Evolutionary conservation across 148 eudicot genomes (phyloP).

Genomic region (Spergularia marina): DNA sequence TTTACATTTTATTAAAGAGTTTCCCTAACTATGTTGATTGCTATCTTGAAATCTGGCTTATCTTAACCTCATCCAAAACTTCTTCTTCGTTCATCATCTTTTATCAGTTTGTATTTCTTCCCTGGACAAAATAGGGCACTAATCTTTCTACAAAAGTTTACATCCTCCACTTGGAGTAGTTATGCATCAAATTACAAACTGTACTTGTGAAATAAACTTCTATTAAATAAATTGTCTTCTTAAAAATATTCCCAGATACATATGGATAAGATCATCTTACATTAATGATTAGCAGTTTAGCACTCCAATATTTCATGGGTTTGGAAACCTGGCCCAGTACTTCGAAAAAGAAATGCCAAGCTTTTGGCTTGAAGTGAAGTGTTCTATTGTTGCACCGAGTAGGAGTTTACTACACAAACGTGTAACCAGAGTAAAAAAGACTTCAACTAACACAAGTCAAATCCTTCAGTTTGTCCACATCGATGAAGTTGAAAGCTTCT

Average conservation of each 20-base stretch:
- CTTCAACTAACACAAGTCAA: not conserved
- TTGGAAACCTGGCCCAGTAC: not conserved
- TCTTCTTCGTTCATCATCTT: not conserved
- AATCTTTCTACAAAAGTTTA: not conserved
- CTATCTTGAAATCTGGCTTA: not conserved
- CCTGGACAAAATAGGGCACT: not conserved
- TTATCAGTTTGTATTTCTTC: not conserved
- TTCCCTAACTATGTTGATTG: not conserved
- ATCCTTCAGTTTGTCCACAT: too few species aligned
- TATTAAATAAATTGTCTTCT: too few species aligned
- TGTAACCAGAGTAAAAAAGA: not conserved
- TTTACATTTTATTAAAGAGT: not conserved
- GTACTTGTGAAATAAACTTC: too few species aligned
- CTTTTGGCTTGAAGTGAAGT: not conserved
- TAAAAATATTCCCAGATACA: too few species aligned
- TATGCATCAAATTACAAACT: not conserved
- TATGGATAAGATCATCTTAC: too few species aligned
- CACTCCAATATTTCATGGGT: not conserved
- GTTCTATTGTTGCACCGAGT: not conserved
- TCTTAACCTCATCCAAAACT: not conserved
- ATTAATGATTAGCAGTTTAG: not conserved
- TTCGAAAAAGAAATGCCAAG: not conserved
- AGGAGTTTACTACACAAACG: not conserved
- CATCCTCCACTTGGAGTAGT: not conserved
- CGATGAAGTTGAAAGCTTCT: not conserved